phyloP scores from a whole-genome alignment of 179 eudicot genomes.

The Spinacia oleracea region DNA sequence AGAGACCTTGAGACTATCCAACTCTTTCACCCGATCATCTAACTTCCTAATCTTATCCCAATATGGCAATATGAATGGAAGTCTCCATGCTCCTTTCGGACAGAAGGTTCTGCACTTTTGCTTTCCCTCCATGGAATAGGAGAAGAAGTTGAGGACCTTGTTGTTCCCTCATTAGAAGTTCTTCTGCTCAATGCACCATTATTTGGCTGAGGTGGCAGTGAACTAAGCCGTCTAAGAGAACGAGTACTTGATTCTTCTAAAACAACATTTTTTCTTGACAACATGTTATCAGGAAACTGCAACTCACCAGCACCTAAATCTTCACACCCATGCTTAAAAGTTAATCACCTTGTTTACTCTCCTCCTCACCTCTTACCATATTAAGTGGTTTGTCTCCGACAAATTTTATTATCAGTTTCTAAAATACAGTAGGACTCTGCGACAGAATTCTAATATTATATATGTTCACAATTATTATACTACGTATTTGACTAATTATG shows the following conservation, averaged over 20 bases:
- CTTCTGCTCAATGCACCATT: constrained; percentile 37
- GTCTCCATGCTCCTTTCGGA: constrained; percentile 33
- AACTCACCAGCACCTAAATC: constrained; percentile 51
- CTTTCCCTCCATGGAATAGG: constrained; percentile 35
- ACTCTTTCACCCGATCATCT: constrained; percentile 63
- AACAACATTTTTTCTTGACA: constrained; percentile 44
- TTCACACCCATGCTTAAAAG: constrained; percentile 57
- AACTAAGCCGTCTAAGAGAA: constrained; percentile 45
- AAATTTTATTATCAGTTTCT: no score
- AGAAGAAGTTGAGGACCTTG: constrained; percentile 36
- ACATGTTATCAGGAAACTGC: constrained; percentile 59
- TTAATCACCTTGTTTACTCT: no score
- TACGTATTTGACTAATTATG: no score
- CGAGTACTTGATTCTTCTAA: constrained; percentile 31
- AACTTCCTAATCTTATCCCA: constrained; percentile 73
- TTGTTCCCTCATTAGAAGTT: constrained; percentile 40
- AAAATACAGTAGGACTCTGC: no score
- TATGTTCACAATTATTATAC: no score
- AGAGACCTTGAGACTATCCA: constrained; percentile 29
- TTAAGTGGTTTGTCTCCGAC: no score
- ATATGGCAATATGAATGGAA: constrained; percentile 51
- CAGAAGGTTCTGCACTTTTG: constrained; percentile 21
- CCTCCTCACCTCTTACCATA: no score
- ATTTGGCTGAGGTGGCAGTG: constrained; percentile 48
- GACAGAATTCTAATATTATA: no score